Evolutionary conservation across 2,329 filamentous ascomycete species (phyloP).

Genomic region (Apiospora pterosperma): DNA sequence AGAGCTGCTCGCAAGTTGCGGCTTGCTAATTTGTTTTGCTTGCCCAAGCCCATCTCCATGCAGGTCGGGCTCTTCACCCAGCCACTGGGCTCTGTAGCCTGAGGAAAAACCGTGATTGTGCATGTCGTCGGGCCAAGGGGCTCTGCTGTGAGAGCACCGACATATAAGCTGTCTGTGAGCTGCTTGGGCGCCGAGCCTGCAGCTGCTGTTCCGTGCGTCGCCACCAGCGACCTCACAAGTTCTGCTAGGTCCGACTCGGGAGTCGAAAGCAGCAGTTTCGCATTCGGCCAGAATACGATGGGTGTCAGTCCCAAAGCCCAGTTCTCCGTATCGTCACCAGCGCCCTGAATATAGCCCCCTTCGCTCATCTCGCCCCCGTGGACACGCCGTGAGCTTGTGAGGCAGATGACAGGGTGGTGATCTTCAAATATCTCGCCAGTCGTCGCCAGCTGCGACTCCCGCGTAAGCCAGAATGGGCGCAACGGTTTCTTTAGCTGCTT

Average conservation of each 20-base stretch:
- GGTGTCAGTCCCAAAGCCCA: slow-evolving; percentile 84
- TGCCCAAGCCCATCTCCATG: slow-evolving; percentile 62
- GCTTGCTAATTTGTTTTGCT: slow-evolving; percentile 69
- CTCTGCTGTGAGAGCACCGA: slow-evolving; percentile 11
- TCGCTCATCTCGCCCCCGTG: slow-evolving; percentile 65
- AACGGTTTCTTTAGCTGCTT: slow-evolving; percentile 66
- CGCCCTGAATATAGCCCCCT: slow-evolving; percentile 85
- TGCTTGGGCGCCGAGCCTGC: slow-evolving; percentile 10
- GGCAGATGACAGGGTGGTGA: slow-evolving; percentile 75
- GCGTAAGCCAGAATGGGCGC: slow-evolving; percentile 76
- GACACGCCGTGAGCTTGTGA: slow-evolving; percentile 76
- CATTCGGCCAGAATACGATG: slow-evolving; percentile 73
- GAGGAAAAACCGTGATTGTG: slow-evolving; percentile 40
- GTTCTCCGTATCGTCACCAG: slow-evolving; percentile 90
- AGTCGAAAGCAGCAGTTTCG: slow-evolving; percentile 54
- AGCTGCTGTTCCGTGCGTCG: slow-evolving; percentile 6
- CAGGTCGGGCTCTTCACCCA: slow-evolving; percentile 33
- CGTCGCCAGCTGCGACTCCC: slow-evolving; percentile 51
- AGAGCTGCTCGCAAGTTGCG: slow-evolving; percentile 76
- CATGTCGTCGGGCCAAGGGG: slow-evolving; percentile 23
- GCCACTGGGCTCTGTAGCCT: slow-evolving; percentile 39
- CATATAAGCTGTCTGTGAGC: slow-evolving; percentile 32
- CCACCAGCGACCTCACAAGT: slow-evolving; percentile 45
- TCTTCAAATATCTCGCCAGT: slow-evolving; percentile 43
- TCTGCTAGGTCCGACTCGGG: slow-evolving; percentile 61